Evolutionary conservation across 192 early-diverging fungal genomes (phyloP), one percentile per base, ranked within the genome.

Genomic region (Gorgonomyces haynaldii): DNA sequence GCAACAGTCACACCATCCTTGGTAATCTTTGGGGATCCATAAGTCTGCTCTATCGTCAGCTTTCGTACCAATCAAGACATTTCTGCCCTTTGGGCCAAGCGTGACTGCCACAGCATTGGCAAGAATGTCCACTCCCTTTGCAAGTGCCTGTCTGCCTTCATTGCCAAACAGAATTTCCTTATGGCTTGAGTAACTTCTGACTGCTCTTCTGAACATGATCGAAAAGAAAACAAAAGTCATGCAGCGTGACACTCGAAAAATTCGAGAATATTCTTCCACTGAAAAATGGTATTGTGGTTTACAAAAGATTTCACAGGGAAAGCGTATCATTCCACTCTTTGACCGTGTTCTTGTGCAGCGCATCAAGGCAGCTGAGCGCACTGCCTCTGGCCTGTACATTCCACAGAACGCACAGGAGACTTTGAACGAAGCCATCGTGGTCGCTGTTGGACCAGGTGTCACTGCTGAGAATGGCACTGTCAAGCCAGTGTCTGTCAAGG

Each of bases 1-100:
- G 96, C 96, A 17, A 99, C 96, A 40, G 96, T 92, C 30, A 99
- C 96, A 66, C 96, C 96, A 66, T 99, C 96, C 84, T 99, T 99
- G 65, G 96, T 99, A 73, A 99, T 99, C 79, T 96, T 97, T 53
- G 96, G 96, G 29, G 82, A 79, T 28, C 94, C 96, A 53, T 94
- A 99, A 28, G 88, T 62, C 67, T 99, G 96, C 65, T 95, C 89
- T 78, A 42, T 35, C n/a, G 13, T 42, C 20, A 45, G 43, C 34
- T 27, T 0, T 50, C 56, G 32, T 53, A 78, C 76, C 76, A 61
- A 99, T 99, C 51, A 99, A 74, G 16, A 99, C 96, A 62, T 95
- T 96, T 58, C 96, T 81, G 58, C 96, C 96, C 74, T 96, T 96
- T 53, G 96, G 96, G 24, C 96, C 96, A 19, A 99, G 82, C 29